Percentiles rank a stretch among this genome's conserved stretches.
Conservation (phyloP, 1,284 basidiomycete genomes). For the Mrakiaceae sp. region DNA sequence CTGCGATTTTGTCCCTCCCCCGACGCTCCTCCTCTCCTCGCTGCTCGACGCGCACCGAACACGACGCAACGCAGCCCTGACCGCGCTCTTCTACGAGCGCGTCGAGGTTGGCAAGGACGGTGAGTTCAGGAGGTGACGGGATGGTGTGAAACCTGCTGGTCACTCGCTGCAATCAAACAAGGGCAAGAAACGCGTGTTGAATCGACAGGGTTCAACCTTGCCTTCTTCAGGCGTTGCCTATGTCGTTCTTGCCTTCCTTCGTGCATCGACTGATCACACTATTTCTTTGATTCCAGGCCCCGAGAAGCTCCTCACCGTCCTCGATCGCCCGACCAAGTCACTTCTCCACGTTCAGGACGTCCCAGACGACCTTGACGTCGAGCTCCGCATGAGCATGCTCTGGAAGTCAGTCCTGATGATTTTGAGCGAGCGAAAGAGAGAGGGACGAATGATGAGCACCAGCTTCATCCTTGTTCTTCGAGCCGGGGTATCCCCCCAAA, state of each 20-base stretch:
- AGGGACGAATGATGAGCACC: constrained; percentile 42
- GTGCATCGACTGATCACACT: too few species aligned
- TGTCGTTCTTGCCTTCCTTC: too few species aligned
- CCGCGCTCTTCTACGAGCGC: constrained; percentile 62
- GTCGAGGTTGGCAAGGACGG: constrained; percentile 44
- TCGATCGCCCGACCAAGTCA: neutral
- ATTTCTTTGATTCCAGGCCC: neutral
- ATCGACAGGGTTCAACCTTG: too few species aligned
- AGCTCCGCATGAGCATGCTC: constrained; percentile 23
- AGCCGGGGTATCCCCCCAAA: constrained; percentile 12
- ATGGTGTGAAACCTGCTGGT: too few species aligned
- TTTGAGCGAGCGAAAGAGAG: too few species aligned
- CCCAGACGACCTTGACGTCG: constrained; percentile 29
- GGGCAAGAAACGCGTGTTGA: too few species aligned
- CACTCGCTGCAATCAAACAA: too few species aligned
- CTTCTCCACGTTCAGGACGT: constrained; percentile 20
- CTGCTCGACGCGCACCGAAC: constrained; percentile 76
- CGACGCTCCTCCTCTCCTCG: constrained; percentile 52
- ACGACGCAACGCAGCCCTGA: constrained; percentile 56
- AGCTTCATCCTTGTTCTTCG: constrained; percentile 35
- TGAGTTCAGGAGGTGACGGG: constrained; percentile 9
- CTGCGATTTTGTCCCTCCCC: constrained; percentile 76
- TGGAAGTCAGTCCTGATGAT: constrained; percentile 17
- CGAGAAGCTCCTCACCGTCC: constrained; percentile 9
- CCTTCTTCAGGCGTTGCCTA: too few species aligned